Conservation (phyloP, 176 grass and related monocot species). For the Avena sativa region DNA sequence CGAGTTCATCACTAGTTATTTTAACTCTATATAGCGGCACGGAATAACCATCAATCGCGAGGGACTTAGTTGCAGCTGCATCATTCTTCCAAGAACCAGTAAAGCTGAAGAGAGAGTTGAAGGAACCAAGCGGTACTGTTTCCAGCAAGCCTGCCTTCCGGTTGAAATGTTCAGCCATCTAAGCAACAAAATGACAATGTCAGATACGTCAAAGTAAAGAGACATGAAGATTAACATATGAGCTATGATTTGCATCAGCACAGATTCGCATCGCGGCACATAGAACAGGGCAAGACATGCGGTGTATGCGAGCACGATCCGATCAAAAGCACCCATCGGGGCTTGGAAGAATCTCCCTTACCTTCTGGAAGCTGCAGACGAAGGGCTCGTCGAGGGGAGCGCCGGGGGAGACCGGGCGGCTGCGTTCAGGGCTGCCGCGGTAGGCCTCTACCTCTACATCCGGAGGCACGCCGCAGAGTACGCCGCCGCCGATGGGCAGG, state of each 20-base stretch:
- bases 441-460: conserved; percentile 59
- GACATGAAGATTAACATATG: background rate
- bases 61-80: conserved; percentile 71
- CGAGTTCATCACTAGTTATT: conserved; percentile 57
- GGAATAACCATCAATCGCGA: conserved; percentile 77
- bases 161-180: conserved; percentile 99
- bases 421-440: conserved; percentile 46
- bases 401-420: conserved; percentile 9
- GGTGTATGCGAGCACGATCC: conserved; percentile 30
- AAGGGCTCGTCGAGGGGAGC: conserved; percentile 42
- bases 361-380: conserved; percentile 74
- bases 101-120: conserved; percentile 95
- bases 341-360: conserved; percentile 36
- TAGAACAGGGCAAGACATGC: background rate
- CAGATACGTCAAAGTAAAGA: conserved; percentile 19
- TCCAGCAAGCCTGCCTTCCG: conserved; percentile 69
- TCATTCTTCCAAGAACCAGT: conserved; percentile 90
- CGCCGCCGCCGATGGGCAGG: conserved; percentile 37
- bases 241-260: conserved; percentile 4
- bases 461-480: conserved; percentile 60
- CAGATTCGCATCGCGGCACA: conserved; percentile 13
- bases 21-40: conserved; percentile 68
- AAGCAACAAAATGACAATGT: conserved; percentile 41
- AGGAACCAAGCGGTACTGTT: conserved; percentile 80
- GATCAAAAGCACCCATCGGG: conserved; percentile 25